Evolutionary conservation across 495 filamentous ascomycete genomes (phyloP), one percentile per base, ranked within the genome.

Genomic region (Aspergillus heteromorphus): DNA sequence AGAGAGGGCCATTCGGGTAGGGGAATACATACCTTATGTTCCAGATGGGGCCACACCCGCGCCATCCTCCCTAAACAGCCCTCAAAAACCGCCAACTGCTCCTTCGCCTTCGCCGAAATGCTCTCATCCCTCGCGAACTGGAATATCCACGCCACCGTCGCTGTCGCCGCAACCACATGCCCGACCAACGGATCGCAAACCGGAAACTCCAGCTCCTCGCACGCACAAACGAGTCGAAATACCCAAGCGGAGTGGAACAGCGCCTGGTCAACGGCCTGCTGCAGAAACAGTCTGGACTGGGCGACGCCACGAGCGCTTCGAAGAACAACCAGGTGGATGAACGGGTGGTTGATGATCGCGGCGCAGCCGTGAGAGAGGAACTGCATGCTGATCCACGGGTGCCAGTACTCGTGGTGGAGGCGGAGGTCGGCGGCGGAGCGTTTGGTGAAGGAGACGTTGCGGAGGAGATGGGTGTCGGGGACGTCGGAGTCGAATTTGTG

Each of bases 391-490:
- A 58, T 19, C 55, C 55, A 58, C 1, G 43, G 7, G 11, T 25
- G 29, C 55, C 55, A 58, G 38, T 58, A 58, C 3, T 43, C 25
- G 14, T 48, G 23, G 23, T 58, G 31, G 16, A 49, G 23, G n/a
- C 27, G 14, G 16, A 53, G 4, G 13, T 56, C 54, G n/a, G 40
- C 40, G 29, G 51, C 27, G 14, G 61, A 54, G 23, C 49, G 41
- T 31, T 54, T 51, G 6, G 45, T 42, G 25, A 60, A 60, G 7
- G 34, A 16, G 4, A 56, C 55, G 34, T 58, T 64, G 13, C 45
- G 53, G 10, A 54, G 51, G 10, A 43, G 49, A 27, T 58, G 55
- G 14, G 14, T 25, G 11, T 58, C 49, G 6, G 55, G 19, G 18
- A 49, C 9, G 2, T 25, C 9, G 16, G 49, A 16, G 3, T 58